phyloP scores from a whole-genome alignment of 345 rosid genomes.

The Balakata baccata region DNA sequence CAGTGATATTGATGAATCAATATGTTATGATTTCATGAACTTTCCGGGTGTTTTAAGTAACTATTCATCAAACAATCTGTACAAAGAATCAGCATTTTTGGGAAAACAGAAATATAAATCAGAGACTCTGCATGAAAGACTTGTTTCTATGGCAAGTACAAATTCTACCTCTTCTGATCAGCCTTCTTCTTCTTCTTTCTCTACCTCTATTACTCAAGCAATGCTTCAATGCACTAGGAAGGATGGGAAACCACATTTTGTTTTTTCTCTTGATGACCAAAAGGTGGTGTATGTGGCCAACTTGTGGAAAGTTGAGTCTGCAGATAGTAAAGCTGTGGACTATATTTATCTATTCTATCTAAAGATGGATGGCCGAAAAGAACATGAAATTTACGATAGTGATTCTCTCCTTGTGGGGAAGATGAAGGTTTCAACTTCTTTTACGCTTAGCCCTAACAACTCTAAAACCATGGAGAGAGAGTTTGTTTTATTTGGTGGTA shows the following conservation, averaged over 20 bases:
- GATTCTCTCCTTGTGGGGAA: slow-evolving; percentile 61
- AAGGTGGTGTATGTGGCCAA: slow-evolving; percentile 60
- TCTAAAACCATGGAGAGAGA: slow-evolving; percentile 62
- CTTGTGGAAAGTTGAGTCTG: slow-evolving; percentile 41
- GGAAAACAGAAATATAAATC: slow-evolving; percentile 26
- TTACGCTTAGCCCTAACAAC: slow-evolving; percentile 42
- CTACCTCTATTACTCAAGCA: slow-evolving; percentile 56
- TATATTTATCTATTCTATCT: slow-evolving; percentile 57
- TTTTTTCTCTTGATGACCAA: slow-evolving; percentile 70
- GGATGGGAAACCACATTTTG: slow-evolving; percentile 61
- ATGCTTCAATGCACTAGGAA: slow-evolving; percentile 76
- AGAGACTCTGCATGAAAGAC: slow-evolving; percentile 29
- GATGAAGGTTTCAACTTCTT: slow-evolving; percentile 61
- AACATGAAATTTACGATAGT: slow-evolving; percentile 28
- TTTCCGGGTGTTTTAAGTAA: slow-evolving; percentile 39
- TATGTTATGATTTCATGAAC: slow-evolving; percentile 31
- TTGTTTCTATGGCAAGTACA: slow-evolving; percentile 46
- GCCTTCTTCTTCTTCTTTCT: slow-evolving; percentile 36
- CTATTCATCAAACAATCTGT: slow-evolving; percentile 29
- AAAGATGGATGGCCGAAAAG: slow-evolving; percentile 40
- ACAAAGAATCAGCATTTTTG: slow-evolving; percentile 18
- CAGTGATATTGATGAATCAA: slow-evolving; percentile 37
- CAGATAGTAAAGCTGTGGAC: slow-evolving; percentile 34
- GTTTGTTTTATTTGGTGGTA: slow-evolving; percentile 62
- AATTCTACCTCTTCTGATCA: slow-evolving; percentile 54